These are phyloP conservation scores for Wickerhamiella parazyma DNA, from an alignment of 805 yeast genomes.

Conservation along the genomic window DNA sequence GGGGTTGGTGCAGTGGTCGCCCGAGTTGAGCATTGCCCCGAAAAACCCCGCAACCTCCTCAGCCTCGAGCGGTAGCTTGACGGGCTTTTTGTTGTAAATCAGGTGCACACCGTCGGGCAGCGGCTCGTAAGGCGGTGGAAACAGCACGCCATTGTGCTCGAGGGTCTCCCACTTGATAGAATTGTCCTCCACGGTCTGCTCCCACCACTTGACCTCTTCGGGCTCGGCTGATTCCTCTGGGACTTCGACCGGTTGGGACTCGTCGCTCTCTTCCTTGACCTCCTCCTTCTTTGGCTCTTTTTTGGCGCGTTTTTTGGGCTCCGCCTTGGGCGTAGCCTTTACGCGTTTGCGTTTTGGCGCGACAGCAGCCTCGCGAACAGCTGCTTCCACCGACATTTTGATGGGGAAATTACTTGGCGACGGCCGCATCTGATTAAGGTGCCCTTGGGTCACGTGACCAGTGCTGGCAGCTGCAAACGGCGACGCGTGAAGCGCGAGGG, in stretches of 20 bases:
- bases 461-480: too few species aligned
- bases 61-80: slow-evolving; percentile 61
- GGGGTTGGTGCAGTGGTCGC: slow-evolving; percentile 76
- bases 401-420: neutral
- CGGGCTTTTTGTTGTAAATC: slow-evolving; percentile 63
- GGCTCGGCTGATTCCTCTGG: neutral
- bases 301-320: slow-evolving; percentile 2
- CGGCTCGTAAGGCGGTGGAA: slow-evolving; percentile 86
- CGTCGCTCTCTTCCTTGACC: slow-evolving; percentile 14
- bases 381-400: neutral
- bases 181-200: slow-evolving; percentile 51
- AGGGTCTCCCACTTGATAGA: slow-evolving; percentile 75
- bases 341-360: neutral
- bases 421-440: neutral
- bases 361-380: neutral
- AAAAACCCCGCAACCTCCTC: slow-evolving; percentile 96
- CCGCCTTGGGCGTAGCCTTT: neutral
- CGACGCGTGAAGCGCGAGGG: too few species aligned
- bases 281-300: slow-evolving; percentile 13
- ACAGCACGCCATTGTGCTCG: slow-evolving; percentile 80
- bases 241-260: slow-evolving; percentile 3
- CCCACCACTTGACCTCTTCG: slow-evolving; percentile 49
- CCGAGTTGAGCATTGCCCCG: slow-evolving; percentile 63
- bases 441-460: neutral
- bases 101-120: slow-evolving; percentile 66